Evolutionary conservation across 768 basidiomycete species (phyloP).

Genomic region (Clitopilus passeckerianus): DNA sequence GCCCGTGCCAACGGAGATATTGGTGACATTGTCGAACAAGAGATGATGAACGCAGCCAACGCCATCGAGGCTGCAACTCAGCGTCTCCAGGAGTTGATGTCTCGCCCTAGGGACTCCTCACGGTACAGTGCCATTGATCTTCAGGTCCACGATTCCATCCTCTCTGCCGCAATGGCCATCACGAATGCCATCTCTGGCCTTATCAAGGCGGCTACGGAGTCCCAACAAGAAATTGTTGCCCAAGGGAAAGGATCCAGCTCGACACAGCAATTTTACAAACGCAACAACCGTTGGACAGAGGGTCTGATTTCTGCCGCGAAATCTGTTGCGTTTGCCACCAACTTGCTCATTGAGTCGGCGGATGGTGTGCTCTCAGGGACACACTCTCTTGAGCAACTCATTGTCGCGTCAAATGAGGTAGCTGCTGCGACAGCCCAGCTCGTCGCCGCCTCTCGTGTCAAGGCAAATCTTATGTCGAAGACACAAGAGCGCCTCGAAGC

Average conservation of each 20-base stretch:
- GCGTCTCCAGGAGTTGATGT: conserved; percentile 87
- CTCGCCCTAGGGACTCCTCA: conserved; percentile 82
- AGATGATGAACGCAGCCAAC: conserved; percentile 89
- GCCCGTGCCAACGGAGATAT: conserved; percentile 87
- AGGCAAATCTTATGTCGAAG: conserved; percentile 97
- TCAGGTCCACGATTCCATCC: conserved; percentile 97
- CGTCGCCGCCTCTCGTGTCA: conserved; percentile 96
- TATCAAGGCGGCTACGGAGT: conserved; percentile 95
- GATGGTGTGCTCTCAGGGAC: conserved; percentile 97
- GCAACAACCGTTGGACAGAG: conserved; percentile 99
- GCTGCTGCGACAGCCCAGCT: conserved; percentile 96
- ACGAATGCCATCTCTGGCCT: conserved; percentile 92
- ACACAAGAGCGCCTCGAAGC: conserved; percentile 95
- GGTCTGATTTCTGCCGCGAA: conserved; percentile 98
- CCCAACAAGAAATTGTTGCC: conserved; percentile 96
- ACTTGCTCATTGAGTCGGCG: conserved; percentile 92
- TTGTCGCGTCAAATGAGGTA: conserved; percentile 99
- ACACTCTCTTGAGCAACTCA: conserved; percentile 96
- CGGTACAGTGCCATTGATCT: conserved; percentile 89
- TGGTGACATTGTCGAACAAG: conserved; percentile 92
- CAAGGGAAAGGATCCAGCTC: conserved; percentile 93
- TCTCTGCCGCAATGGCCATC: conserved; percentile 90
- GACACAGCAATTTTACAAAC: conserved; percentile 97
- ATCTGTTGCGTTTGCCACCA: conserved; percentile 95
- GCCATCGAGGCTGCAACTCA: conserved; percentile 93